phyloP scores from a whole-genome alignment of 371 early-diverging fungal genomes.

The Nematocida sp. region DNA sequence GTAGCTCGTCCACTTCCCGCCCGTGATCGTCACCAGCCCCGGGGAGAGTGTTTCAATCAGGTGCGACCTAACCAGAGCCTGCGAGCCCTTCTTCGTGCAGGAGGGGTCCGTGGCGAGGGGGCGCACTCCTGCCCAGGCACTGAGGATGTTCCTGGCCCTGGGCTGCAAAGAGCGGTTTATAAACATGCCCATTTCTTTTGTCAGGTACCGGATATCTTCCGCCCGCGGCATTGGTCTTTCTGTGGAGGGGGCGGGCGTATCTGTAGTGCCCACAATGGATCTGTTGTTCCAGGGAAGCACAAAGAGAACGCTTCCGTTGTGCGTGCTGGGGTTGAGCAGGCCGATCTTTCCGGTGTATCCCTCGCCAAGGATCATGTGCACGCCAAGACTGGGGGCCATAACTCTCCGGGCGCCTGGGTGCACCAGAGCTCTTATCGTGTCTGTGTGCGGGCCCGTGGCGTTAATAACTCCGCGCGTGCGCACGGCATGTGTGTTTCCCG shows the following conservation, averaged over 20 bases:
- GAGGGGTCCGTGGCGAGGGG: conserved; percentile 87
- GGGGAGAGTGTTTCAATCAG: conserved; percentile 76
- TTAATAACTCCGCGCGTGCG: conserved; percentile 85
- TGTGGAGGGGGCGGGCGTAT: conserved; percentile 74
- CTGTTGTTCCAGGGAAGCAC: conserved; percentile 94
- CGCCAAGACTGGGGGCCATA: conserved; percentile 86
- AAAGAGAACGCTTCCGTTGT: conserved; percentile 93
- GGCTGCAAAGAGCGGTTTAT: conserved; percentile 77
- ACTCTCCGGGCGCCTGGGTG: conserved; percentile 73
- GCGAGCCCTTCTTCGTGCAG: conserved; percentile 73
- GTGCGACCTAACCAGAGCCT: conserved; percentile 85
- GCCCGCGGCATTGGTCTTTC: conserved; percentile 76
- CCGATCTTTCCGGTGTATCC: conserved; percentile 92
- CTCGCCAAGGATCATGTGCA: conserved; percentile 85
- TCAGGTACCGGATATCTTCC: conserved; percentile 85
- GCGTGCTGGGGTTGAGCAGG: conserved; percentile 85
- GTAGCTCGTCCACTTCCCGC: conserved; percentile 99
- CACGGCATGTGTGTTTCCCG: conserved; percentile 77
- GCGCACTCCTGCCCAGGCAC: conserved; percentile 95
- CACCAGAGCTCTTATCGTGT: conserved; percentile 73
- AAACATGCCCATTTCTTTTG: conserved; percentile 81
- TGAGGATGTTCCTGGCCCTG: conserved; percentile 81
- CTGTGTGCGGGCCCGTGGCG: conserved; percentile 73
- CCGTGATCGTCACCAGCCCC: conserved; percentile 84
- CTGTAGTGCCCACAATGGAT: conserved; percentile 94